These are phyloP conservation scores for Suillus weaverae DNA, from an alignment of 768 basidiomycete species.

Conservation along the genomic window DNA sequence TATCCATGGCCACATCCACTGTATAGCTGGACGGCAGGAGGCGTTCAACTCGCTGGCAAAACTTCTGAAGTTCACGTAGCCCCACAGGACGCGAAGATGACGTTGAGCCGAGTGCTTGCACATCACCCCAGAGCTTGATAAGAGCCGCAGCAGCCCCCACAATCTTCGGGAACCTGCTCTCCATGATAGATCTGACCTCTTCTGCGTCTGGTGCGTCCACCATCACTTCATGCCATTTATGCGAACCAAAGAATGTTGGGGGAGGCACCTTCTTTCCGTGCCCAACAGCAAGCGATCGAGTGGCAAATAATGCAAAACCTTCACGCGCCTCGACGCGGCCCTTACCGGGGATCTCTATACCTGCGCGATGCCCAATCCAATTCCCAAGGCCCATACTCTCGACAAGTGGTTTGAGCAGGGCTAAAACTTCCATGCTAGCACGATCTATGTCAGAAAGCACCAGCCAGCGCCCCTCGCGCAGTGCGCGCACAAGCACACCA, in stretches of 20 bases:
- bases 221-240: constrained; percentile 76
- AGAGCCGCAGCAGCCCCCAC: constrained; percentile 50
- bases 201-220: constrained; percentile 58
- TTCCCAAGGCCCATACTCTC: constrained; percentile 70
- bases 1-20: constrained; percentile 41
- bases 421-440: constrained; percentile 86
- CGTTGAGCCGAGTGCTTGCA: constrained; percentile 51
- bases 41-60: constrained; percentile 70
- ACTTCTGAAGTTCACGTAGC: constrained; percentile 79
- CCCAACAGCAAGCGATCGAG: constrained; percentile 63
- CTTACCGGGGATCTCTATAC: constrained; percentile 70
- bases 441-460: constrained; percentile 92
- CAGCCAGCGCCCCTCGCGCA: constrained; percentile 90
- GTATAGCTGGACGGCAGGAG: constrained; percentile 53
- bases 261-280: constrained; percentile 48
- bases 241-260: constrained; percentile 79
- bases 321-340: constrained; percentile 75
- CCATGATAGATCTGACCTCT: constrained; percentile 73
- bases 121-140: constrained; percentile 67
- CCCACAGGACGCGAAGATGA: constrained; percentile 64
- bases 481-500: constrained; percentile 85
- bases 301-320: constrained; percentile 86
- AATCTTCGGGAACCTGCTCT: constrained; percentile 64
- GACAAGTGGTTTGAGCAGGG: constrained; percentile 79
- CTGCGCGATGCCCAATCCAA: constrained; percentile 72